phyloP scores from a whole-genome alignment of 139 green algal species.

The Desmodesmus armatus region DNA sequence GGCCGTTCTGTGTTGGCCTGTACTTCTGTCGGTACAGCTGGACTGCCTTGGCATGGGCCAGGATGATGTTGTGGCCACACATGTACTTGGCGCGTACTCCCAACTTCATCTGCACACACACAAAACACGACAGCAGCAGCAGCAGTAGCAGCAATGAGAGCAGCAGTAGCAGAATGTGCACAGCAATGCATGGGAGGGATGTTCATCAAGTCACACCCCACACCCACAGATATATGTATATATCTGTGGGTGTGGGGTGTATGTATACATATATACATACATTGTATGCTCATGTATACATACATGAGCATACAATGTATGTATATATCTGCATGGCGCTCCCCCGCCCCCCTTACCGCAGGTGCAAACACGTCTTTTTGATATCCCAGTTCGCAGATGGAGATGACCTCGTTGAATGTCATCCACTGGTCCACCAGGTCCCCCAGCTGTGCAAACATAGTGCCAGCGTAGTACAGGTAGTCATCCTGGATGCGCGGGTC shows the following conservation, averaged over 20 bases:
- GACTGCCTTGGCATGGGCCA: slow-evolving; percentile 55
- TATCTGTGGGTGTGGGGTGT: too few relatives aligned
- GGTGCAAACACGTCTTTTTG: slow-evolving; percentile 30
- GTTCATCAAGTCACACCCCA: too few relatives aligned
- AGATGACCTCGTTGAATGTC: slow-evolving; percentile 49
- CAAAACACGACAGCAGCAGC: too few relatives aligned
- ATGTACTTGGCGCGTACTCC: slow-evolving; percentile 38
- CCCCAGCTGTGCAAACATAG: slow-evolving; percentile 23
- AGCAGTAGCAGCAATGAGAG: neutral
- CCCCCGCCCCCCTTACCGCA: too few relatives aligned
- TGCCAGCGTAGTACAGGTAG: slow-evolving; percentile 45
- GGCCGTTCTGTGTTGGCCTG: slow-evolving; percentile 41
- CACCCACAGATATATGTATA: too few relatives aligned
- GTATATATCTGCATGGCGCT: too few relatives aligned
- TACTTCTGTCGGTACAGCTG: slow-evolving; percentile 48
- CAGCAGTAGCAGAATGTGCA: neutral
- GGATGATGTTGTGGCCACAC: slow-evolving; percentile 59
- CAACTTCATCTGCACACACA: neutral
- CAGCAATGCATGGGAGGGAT: too few relatives aligned
- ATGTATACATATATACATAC: too few relatives aligned
- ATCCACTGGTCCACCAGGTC: slow-evolving; percentile 47
- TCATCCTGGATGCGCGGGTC: slow-evolving; percentile 17
- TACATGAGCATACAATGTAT: too few relatives aligned
- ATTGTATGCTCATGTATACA: too few relatives aligned
- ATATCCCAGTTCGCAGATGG: slow-evolving; percentile 47